These are phyloP conservation scores for Tetrapisispora namnaoensis DNA, from an alignment of 805 yeast genomes.

Conservation along the genomic window DNA sequence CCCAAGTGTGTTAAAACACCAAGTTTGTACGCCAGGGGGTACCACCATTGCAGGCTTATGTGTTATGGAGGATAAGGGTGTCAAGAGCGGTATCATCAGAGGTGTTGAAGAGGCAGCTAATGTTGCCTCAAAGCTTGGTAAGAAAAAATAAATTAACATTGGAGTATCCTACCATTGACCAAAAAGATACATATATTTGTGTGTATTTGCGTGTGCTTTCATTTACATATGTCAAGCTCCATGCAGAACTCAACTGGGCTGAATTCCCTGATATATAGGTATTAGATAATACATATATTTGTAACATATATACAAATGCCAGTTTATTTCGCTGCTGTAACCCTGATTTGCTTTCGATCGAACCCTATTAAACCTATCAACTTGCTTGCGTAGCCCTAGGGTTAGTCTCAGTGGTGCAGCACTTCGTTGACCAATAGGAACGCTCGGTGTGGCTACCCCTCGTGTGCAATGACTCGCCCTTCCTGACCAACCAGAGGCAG, in stretches of 20 bases:
- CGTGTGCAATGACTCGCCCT: neutral
- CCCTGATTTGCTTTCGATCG: neutral
- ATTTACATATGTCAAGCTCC: neutral
- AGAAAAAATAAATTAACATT: constrained; percentile 27
- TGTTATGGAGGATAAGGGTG: constrained; percentile 84
- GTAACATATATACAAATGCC: too few relatives aligned
- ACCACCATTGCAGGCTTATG: constrained; percentile 93
- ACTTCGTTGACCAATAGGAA: neutral
- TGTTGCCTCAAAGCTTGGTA: constrained; percentile 53
- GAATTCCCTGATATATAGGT: too few relatives aligned
- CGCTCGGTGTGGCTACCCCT: neutral
- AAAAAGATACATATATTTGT: neutral
- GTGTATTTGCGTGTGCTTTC: neutral
- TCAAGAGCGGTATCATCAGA: constrained; percentile 76
- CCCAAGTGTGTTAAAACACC: constrained; percentile 79
- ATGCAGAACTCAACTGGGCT: too few relatives aligned
- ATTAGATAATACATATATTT: too few relatives aligned
- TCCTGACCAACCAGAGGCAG: neutral
- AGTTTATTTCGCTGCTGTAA: too few relatives aligned
- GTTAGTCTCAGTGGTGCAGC: neutral
- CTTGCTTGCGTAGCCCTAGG: neutral
- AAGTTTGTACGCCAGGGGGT: constrained; percentile 95
- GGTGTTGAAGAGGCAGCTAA: constrained; percentile 90
- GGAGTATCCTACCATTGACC: too few relatives aligned
- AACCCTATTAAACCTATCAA: neutral